A percentile compares a stretch with the other conserved stretches of the same genome.
phyloP scores from a whole-genome alignment of 2,329 filamentous ascomycete genomes.

The Trichoderma arundinaceum region DNA sequence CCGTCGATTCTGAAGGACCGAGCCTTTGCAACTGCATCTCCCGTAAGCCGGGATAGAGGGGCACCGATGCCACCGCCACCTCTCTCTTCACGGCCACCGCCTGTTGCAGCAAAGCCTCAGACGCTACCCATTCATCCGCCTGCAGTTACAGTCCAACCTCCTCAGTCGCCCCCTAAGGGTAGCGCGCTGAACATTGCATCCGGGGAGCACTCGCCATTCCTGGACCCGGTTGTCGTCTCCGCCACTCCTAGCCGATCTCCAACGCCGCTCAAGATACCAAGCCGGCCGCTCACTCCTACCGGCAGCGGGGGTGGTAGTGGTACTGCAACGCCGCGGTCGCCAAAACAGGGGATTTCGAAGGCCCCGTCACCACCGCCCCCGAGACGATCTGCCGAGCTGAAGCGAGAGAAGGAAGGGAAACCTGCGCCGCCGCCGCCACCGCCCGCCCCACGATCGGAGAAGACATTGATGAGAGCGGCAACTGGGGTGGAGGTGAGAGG shows the following conservation, averaged over 20 bases:
- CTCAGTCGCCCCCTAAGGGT: constrained; percentile 68
- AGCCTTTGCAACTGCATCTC: constrained; percentile 29
- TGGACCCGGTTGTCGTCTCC: constrained; percentile 54
- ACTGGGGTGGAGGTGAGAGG: constrained; percentile 37
- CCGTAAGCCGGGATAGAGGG: constrained; percentile 37
- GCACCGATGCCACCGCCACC: constrained; percentile 35
- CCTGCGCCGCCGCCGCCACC: constrained; percentile 68
- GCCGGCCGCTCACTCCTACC: constrained; percentile 59
- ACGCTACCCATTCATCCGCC: constrained; percentile 56
- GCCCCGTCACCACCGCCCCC: constrained; percentile 69
- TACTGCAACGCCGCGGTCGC: constrained; percentile 47
- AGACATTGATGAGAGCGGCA: constrained; percentile 55
- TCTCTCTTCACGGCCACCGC: constrained; percentile 38
- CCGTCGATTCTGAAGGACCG: constrained; percentile 35
- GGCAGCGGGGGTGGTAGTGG: constrained; percentile 36
- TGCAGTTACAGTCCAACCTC: constrained; percentile 71
- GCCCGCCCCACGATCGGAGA: constrained; percentile 72
- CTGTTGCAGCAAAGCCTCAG: constrained; percentile 37
- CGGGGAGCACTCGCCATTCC: constrained; percentile 52
- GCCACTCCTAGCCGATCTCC: constrained; percentile 50
- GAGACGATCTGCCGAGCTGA: constrained; percentile 64
- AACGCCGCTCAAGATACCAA: constrained; percentile 60
- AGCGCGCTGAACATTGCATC: constrained; percentile 44
- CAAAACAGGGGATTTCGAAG: constrained; percentile 53
- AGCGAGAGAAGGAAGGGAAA: constrained; percentile 54